Base-by-base conservation (phyloP, 2,329 filamentous ascomycete species). In the Dothiorella sarmentorum region DNA sequence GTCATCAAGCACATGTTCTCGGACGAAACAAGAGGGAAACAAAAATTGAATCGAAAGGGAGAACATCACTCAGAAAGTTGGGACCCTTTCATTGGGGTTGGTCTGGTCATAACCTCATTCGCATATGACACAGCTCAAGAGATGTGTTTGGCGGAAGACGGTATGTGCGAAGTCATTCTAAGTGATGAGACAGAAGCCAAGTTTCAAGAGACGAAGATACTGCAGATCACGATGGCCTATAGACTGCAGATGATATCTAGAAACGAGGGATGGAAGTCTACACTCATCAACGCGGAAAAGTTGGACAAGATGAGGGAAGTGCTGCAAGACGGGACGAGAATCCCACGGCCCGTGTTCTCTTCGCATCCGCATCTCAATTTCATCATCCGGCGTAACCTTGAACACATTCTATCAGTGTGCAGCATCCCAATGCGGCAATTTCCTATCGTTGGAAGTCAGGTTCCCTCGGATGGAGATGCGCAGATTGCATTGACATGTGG, bases 391-490 rank as follows among this genome's bases (percentile, higher is more conserved):
- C 53, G 61, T 4, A 60, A 63, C 10, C 29, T 63, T 13, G 55
- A 61, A 11, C 61, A 63, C 22, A 63, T 63, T 20, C 53, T 63
- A 18, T 61, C 52, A 18, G 61, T 63, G 6, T 63, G 61, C 20
- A 22, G 47, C 18, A 59, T 61, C 17, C 55, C 47, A 24, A n/a
- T 60, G 15, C 1, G 3, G 4, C 4, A 20, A 44, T 3, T 0
- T 27, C 1, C 0, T 2, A 13, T n/a, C 27, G 11, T 1, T 7
- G 9, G 10, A 0, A 9, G 4, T 4, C 2, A 26, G 4, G 0
- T 3, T 11, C 1, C 7, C 13, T 3, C 1, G 2, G 7, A 9
- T 1, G 10, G 5, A 22, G 17, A 20, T 0, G 7, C n/a, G 3
- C n/a, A 1, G 3, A 45, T 61, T 26, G 60, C 53, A 6, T 20